Conservation (phyloP, 371 early-diverging fungal species). For the Funneliformis caledonium region DNA sequence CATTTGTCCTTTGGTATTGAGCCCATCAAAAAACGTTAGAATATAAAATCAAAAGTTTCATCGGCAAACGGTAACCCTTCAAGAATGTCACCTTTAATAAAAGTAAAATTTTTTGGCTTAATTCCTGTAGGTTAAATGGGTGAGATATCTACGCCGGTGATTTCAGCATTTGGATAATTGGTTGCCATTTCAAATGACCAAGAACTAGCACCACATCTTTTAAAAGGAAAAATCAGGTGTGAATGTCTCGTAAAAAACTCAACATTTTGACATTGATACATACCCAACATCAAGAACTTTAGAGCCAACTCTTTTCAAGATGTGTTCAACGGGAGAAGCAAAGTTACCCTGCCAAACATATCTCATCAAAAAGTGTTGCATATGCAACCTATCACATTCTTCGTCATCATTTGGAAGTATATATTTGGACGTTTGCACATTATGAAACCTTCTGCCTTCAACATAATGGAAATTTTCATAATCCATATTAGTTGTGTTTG, state of each 20-base stretch:
- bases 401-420: slow-evolving; percentile 17
- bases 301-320: neutral
- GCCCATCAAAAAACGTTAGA: slow-evolving; percentile 53
- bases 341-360: slow-evolving; percentile 17
- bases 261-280: neutral
- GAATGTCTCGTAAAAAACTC: too few species aligned
- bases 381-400: slow-evolving; percentile 26
- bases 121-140: slow-evolving; percentile 58
- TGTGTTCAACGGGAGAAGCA: neutral
- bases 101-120: slow-evolving; percentile 60
- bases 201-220: neutral
- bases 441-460: slow-evolving; percentile 22
- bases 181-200: slow-evolving; percentile 16
- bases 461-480: neutral
- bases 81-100: slow-evolving; percentile 54
- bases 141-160: slow-evolving; percentile 42
- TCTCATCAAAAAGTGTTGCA: slow-evolving; percentile 23
- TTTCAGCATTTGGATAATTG: neutral
- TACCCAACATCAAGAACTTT: slow-evolving; percentile 36
- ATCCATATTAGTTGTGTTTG: too few species aligned
- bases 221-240: neutral
- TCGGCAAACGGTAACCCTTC: slow-evolving; percentile 54
- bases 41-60: slow-evolving; percentile 59
- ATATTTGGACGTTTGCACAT: neutral
- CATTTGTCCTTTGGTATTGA: slow-evolving; percentile 44